These are phyloP conservation scores for Chlorella sp. DNA, from an alignment of 139 green algal species.

Conservation along the genomic window DNA sequence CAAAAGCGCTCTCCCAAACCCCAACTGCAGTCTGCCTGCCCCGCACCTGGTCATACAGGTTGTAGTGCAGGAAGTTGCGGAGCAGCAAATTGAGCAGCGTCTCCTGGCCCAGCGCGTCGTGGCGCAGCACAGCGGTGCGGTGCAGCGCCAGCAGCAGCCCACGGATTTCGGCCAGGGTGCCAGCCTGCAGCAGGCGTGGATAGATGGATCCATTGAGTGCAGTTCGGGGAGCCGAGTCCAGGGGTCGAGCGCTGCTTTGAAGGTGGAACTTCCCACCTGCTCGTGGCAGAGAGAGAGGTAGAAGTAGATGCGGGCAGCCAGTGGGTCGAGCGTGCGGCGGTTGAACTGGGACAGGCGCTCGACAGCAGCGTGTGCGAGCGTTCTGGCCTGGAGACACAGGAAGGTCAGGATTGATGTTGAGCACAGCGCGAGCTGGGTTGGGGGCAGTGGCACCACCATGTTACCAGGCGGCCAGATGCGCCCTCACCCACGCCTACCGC, in stretches of 20 bases:
- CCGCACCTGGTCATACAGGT: constrained; percentile 93
- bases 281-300: constrained; percentile 90
- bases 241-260: too few relatives aligned
- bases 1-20: neutral
- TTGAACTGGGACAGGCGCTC: constrained; percentile 75
- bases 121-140: constrained; percentile 85
- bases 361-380: constrained; percentile 57
- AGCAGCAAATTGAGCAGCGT: constrained; percentile 97
- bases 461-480: too few relatives aligned
- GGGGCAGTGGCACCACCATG: too few relatives aligned
- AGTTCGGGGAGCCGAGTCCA: too few relatives aligned
- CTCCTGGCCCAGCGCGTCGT: constrained; percentile 94
- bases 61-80: constrained; percentile 95
- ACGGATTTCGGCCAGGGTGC: constrained; percentile 74
- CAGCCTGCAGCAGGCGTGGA: too few relatives aligned
- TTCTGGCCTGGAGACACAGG: neutral
- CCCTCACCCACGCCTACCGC: constrained; percentile 63
- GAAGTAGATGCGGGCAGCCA: constrained; percentile 90
- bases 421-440: neutral
- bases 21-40: constrained; percentile 59
- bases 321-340: constrained; percentile 88
- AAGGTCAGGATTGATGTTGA: neutral
- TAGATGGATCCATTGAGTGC: too few relatives aligned
- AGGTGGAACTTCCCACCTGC: too few relatives aligned
- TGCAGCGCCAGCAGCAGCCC: constrained; percentile 84